A percentile compares a stretch with the other conserved stretches of the same genome.
Conservation (phyloP, 179 eudicot species). For the Heliamphora pulchella region DNA sequence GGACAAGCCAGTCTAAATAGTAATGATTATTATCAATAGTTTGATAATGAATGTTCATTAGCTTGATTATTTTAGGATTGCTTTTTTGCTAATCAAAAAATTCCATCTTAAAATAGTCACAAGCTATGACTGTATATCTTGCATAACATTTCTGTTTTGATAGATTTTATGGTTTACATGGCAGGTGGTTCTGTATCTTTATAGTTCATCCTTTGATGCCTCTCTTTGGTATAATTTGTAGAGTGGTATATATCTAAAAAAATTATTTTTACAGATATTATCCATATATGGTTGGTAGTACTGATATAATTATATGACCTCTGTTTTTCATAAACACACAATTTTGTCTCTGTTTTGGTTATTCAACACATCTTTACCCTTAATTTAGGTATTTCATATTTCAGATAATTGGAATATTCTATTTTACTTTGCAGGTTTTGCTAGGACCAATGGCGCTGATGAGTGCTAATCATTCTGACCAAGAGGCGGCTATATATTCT, state of each 20-base stretch:
- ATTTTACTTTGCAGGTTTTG: conserved; percentile 46
- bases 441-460: conserved; percentile 68
- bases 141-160: background rate
- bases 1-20: background rate
- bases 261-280: too few species aligned
- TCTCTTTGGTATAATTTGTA: background rate
- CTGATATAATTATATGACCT: background rate
- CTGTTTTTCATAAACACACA: background rate
- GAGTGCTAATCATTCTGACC: conserved; percentile 58
- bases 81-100: background rate
- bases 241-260: too few species aligned
- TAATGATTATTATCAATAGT: too few species aligned
- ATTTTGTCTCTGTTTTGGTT: background rate
- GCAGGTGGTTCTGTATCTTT: background rate
- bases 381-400: background rate
- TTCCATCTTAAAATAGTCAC: background rate
- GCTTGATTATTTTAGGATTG: too few species aligned
- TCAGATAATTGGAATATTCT: background rate
- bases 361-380: background rate
- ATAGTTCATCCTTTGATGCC: background rate
- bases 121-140: background rate
- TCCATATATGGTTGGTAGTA: background rate
- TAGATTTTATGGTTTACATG: background rate
- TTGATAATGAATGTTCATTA: too few species aligned
- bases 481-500: conserved; percentile 69